phyloP scores from a whole-genome alignment of 164 flowering plant species.

The Cinnamomum chago region DNA sequence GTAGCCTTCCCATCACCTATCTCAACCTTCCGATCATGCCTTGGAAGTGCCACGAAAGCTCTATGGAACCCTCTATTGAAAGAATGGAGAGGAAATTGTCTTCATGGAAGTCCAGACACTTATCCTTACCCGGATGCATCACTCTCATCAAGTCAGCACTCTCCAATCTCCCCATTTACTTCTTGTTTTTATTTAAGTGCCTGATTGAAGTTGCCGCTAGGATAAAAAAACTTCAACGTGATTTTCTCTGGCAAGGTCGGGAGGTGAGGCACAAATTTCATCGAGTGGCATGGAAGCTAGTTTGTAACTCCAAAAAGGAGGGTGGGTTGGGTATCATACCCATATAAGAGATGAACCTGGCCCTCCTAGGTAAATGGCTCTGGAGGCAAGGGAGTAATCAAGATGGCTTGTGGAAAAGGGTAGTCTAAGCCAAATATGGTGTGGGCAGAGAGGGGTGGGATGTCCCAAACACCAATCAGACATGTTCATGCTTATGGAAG shows the following conservation, averaged over 20 bases:
- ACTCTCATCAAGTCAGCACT: background rate
- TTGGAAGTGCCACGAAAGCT: background rate
- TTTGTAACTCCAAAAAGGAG: background rate
- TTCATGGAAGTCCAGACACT: background rate
- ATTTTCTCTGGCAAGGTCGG: background rate
- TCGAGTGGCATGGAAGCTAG: background rate
- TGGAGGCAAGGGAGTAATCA: too few species aligned
- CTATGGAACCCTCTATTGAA: background rate
- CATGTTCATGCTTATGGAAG: too few species aligned
- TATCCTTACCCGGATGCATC: background rate
- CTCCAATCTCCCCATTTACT: background rate
- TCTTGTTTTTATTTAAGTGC: background rate
- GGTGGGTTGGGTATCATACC: background rate
- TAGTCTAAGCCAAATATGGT: too few species aligned
- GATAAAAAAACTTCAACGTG: background rate
- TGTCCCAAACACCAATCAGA: too few species aligned
- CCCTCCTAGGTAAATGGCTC: too few species aligned
- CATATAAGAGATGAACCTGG: too few species aligned
- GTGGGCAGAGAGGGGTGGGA: too few species aligned
- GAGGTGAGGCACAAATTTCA: background rate
- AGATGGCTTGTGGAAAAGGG: too few species aligned
- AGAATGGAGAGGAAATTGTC: background rate
- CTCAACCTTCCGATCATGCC: background rate
- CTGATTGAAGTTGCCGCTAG: background rate
- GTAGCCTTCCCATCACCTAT: background rate